These are phyloP conservation scores for Saccharomyces pastorianus DNA, from an alignment of 1,139 yeast genomes.

Conservation along the genomic window DNA sequence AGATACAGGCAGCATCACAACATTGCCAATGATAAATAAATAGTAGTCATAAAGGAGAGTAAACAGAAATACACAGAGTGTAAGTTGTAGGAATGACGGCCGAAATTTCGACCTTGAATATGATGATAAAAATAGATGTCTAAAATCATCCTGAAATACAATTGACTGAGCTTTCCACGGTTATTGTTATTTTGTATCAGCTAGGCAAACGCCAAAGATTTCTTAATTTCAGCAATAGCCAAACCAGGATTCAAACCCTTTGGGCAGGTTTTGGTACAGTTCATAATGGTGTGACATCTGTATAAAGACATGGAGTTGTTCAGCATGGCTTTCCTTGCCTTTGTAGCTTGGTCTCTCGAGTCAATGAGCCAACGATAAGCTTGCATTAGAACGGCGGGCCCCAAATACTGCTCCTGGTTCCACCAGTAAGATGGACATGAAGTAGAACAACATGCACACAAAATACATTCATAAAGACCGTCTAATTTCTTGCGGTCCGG, in stretches of 20 bases:
- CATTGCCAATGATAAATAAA: not conserved
- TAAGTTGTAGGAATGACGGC: not conserved
- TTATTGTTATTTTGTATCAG: not conserved
- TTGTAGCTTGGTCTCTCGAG: conserved; percentile 73
- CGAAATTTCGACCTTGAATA: not conserved
- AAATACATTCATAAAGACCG: conserved; percentile 93
- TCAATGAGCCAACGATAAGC: conserved; percentile 98
- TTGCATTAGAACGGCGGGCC: conserved; percentile 98
- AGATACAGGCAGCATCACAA: not conserved
- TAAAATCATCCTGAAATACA: not conserved
- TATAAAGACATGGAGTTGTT: conserved; percentile 75
- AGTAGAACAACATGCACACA: conserved; percentile 98
- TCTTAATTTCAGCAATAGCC: conserved; percentile 96
- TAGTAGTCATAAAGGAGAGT: not conserved
- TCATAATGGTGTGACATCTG: conserved; percentile 98
- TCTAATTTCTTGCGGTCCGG: conserved; percentile 95
- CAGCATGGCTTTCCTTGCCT: too few relatives aligned
- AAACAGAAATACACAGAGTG: not conserved
- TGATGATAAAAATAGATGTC: not conserved
- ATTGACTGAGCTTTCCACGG: not conserved
- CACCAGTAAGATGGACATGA: conserved; percentile 99
- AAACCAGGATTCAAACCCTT: conserved; percentile 97
- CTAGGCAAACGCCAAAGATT: conserved; percentile 69
- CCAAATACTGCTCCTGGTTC: conserved; percentile 97
- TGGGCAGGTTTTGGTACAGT: conserved; percentile 97